A percentile compares a stretch with the other conserved stretches of the same genome.
Evolutionary conservation across 805 yeast species (phyloP).

Genomic region (Kregervanrija delftensis): DNA sequence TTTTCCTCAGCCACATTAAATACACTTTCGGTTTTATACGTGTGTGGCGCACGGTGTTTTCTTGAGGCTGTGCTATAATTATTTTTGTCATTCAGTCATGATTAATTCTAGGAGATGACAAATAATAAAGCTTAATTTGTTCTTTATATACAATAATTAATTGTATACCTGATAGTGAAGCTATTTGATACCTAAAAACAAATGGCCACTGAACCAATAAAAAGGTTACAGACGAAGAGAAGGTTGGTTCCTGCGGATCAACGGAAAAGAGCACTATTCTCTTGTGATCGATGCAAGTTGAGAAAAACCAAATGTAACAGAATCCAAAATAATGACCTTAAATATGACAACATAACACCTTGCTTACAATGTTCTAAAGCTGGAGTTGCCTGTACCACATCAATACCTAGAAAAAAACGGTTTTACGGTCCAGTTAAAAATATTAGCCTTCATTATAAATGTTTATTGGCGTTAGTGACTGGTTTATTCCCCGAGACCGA

Average conservation of each 20-base stretch:
- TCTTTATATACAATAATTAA: too few species aligned
- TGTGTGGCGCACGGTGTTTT: too few species aligned
- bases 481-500: conserved; percentile 40
- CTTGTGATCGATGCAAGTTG: conserved; percentile 40
- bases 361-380: conserved; percentile 33
- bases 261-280: conserved; percentile 35
- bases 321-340: conserved; percentile 25
- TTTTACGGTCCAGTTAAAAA: conserved; percentile 37
- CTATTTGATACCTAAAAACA: too few species aligned
- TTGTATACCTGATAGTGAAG: too few species aligned
- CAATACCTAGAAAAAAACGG: conserved; percentile 35
- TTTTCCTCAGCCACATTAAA: not conserved
- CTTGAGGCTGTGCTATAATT: too few species aligned
- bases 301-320: conserved; percentile 38
- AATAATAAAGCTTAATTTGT: too few species aligned
- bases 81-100: too few species aligned
- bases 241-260: conserved; percentile 32
- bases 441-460: conserved; percentile 36
- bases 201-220: too few species aligned
- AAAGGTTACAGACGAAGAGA: conserved; percentile 23
- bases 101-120: too few species aligned
- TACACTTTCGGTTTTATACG: too few species aligned
- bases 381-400: conserved; percentile 34
- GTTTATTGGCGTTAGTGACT: conserved; percentile 31
- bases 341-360: conserved; percentile 32